A percentile compares a stretch with the other conserved stretches of the same genome.
Conservation (phyloP, 306 rosid genomes). For the Boehmeria nivea region DNA sequence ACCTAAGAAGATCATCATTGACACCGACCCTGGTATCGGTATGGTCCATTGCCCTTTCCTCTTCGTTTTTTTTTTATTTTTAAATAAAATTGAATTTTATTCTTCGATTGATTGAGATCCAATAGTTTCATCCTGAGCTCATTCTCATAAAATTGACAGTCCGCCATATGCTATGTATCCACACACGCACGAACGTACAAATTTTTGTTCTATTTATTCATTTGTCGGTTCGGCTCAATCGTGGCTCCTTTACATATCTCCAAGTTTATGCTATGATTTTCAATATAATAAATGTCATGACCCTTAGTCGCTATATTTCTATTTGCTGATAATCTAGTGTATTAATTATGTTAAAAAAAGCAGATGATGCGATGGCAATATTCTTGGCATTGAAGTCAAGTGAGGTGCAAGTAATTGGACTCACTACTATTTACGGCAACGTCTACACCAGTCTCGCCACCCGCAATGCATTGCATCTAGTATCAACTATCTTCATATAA, state of each 20-base stretch:
- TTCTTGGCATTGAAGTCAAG: constrained; percentile 77
- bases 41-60: neutral
- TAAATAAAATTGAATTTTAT: no score
- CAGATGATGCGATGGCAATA: constrained; percentile 94
- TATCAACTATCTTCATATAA: constrained; percentile 15
- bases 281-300: no score
- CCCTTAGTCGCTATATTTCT: neutral
- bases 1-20: constrained; percentile 83
- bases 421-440: constrained; percentile 85
- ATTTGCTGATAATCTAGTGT: neutral
- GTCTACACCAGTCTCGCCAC: constrained; percentile 87
- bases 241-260: no score
- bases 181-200: no score
- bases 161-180: no score
- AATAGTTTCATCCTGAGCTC: no score
- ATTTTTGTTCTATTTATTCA: no score
- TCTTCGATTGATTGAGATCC: no score
- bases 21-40: constrained; percentile 98
- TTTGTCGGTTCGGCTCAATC: no score
- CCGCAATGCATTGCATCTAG: constrained; percentile 94
- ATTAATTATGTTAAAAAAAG: constrained; percentile 11
- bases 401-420: constrained; percentile 73
- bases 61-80: no score
- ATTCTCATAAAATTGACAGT: no score
- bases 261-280: no score